These are phyloP conservation scores for Penicillium frequentans DNA, from an alignment of 2,329 filamentous ascomycete species.

Conservation along the genomic window DNA sequence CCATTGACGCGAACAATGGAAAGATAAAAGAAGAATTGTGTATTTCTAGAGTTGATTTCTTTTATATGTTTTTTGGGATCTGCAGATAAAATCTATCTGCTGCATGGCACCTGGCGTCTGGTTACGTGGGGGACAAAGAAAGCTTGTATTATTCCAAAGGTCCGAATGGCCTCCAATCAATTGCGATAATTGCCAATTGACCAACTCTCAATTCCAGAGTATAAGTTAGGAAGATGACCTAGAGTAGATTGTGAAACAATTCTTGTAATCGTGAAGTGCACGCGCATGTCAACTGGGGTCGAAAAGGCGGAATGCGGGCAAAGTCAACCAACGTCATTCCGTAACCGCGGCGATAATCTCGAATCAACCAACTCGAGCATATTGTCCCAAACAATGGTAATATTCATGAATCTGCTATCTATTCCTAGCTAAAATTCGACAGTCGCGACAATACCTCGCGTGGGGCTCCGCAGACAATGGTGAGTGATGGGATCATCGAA, in stretches of 20 bases:
- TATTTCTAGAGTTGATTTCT: constrained; percentile 20
- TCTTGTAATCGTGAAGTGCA: background rate
- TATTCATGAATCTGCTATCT: background rate
- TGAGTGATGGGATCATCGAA: constrained; percentile 41
- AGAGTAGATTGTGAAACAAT: background rate
- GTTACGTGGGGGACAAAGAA: constrained; percentile 17
- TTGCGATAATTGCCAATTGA: background rate
- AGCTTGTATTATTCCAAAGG: constrained; percentile 4
- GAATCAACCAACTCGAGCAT: background rate
- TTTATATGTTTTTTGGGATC: background rate
- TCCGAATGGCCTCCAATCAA: background rate
- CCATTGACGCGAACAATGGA: background rate
- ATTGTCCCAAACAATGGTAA: background rate
- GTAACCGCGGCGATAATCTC: background rate
- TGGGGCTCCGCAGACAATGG: constrained; percentile 87
- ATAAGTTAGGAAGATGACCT: background rate
- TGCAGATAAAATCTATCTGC: constrained; percentile 22
- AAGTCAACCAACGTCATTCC: constrained; percentile 1
- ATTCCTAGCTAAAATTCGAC: constrained; percentile 8
- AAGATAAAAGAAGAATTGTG: constrained; percentile 16
- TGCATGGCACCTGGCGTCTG: constrained; percentile 42
- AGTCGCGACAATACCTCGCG: constrained; percentile 99
- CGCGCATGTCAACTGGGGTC: background rate
- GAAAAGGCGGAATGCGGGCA: constrained; percentile 4
- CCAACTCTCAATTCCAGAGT: background rate